Evolutionary conservation across 495 filamentous ascomycete genomes (phyloP), one percentile per base, ranked within the genome.

Genomic region (Podospora didyma): DNA sequence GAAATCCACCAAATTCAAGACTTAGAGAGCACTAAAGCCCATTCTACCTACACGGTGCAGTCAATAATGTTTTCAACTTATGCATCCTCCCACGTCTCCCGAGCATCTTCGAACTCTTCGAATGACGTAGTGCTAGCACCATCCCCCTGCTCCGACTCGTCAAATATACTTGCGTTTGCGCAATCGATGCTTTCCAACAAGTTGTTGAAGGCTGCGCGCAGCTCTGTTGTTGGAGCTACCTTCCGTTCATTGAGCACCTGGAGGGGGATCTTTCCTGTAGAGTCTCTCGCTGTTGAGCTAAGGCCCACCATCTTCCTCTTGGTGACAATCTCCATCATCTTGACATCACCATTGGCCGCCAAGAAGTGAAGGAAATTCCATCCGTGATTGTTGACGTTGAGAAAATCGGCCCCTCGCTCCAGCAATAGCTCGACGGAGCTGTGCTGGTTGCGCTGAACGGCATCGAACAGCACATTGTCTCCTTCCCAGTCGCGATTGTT

Each of bases 401-500:
- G 37, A n/a, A 37, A 14, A 26, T 57, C 23, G 41, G 20, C 21
- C 0, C 55, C 55, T 6, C 23, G 22, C 17, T 17, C 7, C 10
- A 52, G 24, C 26, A 57, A 12, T 17, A 46, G 5, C 10, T 10
- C 37, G 16, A 45, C 47, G n/a, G 20, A 20, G 10, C 22, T 35
- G 17, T 42, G 47, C 7, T 44, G 26, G 7, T 20, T 17, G 6
- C 35, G n/a, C 1, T 23, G 4, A 3, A 52, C 21, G 2, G 48
- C 55, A 0, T 46, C 22, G 41, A 20, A 34, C 2, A 57, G 48
- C 9, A 17, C 17, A 1, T n/a, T 52, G 17, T 51, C 48, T 10
- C 49, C 55, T 1, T 57, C 54, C 9, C n/a, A 21, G 28, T 57
- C 54, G 10, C 46, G 54, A 16, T 45, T 23, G 54, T 51, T 46